Base-by-base conservation (phyloP, 345 rosid species). In the Rubroshorea leprosula region DNA sequence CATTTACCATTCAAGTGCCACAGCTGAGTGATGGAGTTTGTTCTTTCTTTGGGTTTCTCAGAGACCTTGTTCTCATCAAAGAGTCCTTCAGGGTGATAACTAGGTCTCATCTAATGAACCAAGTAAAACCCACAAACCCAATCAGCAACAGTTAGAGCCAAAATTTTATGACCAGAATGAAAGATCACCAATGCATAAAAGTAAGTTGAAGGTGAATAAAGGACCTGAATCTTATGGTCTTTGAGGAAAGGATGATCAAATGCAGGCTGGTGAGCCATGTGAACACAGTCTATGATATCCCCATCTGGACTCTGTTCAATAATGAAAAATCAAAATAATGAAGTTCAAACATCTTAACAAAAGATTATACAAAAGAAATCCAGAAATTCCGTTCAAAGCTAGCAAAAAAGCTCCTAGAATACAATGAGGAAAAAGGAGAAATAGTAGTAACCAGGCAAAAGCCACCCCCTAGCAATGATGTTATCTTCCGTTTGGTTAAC, bases 171-270 rank as follows among this genome's bases (percentile, higher is more conserved):
- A 3, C 31, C 8, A 27, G 5, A 27, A 27, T 27, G 31, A 27
- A 27, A 27, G n/a, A n/a, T n/a, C n/a, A n/a, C n/a, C n/a, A n/a
- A n/a, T n/a, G n/a, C n/a, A n/a, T n/a, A 60, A 35, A 35, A 18
- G 22, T 14, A 31, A 23, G 5, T 17, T 24, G 3, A 5, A 41
- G 15, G 9, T 11, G 19, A 56, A 31, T 25, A 24, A 49, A 17
- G 61, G 4, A 92, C 97, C 96, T 86, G 99, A 64, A 93, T 89
- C 78, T 86, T 85, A 79, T 93, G 97, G 69, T 93, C 96, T 74
- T 86, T 93, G 63, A 89, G 91, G 71, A 56, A 86, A 57, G 97
- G 97, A 62, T 93, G 99, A 71, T 93, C 99, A 65, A 93, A 86
- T 69, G 99, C 97, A 23, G 99, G 96, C 63, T 93, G 99, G 61